Evolutionary conservation across 495 filamentous ascomycete species (phyloP), one percentile per base, ranked within the genome.

Genomic region (Neurospora sp.): DNA sequence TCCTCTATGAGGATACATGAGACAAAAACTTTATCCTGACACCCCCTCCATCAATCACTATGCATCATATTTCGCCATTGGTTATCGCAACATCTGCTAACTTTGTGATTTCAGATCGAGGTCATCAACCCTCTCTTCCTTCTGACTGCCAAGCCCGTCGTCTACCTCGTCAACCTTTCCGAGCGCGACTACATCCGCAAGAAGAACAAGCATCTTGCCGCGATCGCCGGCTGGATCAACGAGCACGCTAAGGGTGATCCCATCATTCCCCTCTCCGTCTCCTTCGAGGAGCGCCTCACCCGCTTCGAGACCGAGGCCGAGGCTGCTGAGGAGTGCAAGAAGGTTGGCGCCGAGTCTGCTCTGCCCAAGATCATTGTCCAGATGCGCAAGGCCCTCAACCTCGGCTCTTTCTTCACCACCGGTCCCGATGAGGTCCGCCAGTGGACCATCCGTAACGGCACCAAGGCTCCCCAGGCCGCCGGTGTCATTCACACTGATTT

Each of bases 401-500:
- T 99, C 69, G 90, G 90, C 75, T 93, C 91, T 78, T 99, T 99
- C 88, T 99, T 99, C 91, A 99, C 96, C 39, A 96, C 93, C 31
- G 96, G 96, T 76, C 84, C 94, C 42, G 96, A 99, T 80, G 96
- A 99, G 85, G 96, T 99, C 72, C 89, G 96, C 74, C 96, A 99
- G 83, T 99, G 96, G 96, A 98, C 95, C 40, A 95, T 99, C 80
- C 89, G 96, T 54, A 95, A 95, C 80, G 94, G 94, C 73, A 96
- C 93, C 77, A 99, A 99, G 86, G 96, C 96, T 41, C 96, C 96
- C 20, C 93, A 95, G 80, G 96, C 96, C 62, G 96, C 96, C 18
- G 96, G 96, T 86, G 96, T 98, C 73, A 99, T 99, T 77, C 96
- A 99, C 85, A 93, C 91, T 72, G 96, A 99, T 80, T 98, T 99